Evolutionary conservation across 306 rosid species (phyloP), one percentile per base, ranked within the genome.

Genomic region (Betula pendula): DNA sequence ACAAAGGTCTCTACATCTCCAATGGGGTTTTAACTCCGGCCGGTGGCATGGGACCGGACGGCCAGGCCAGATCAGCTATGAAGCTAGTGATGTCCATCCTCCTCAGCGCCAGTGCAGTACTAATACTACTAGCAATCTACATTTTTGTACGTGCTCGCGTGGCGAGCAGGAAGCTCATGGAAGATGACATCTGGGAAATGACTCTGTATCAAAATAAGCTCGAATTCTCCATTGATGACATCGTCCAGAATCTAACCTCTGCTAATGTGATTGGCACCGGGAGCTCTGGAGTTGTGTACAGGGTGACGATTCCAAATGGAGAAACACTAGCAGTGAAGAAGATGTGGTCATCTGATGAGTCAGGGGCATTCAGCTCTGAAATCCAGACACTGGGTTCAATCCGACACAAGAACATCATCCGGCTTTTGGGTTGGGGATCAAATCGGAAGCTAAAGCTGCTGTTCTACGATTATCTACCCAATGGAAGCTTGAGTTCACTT

Each of bases 401-500:
- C 17, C 68, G 90, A 58, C 98, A 94, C 80, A 87, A 87, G 85
- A 94, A 91, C 71, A 85, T 94, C 72, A 82, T 90, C 75, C 45
- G 91, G 73, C 90, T 91, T 12, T 68, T 91, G 38, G 98, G 96
- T 43, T 91, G 92, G 89, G 93, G 86, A 19, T 86, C 88, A 17
- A 87, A 83, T 73, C 80, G 81, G 78, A 85, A 84, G 48, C 71
- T 86, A 87, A 91, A 86, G 82, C 83, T 94, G 22, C 70, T 90
- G 81, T 90, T 91, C 73, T 91, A 88, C 56, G 96, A 94, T 33
- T 88, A 94, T 70, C 87, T 94, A 22, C 90, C 96, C 53, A 91
- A 89, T 70, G 99, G 99, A 75, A 92, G 91, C 87, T 76, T 94
- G 82, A 91, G 97, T 71, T 91, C 97, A 25, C 69, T 91, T 8